Evolutionary conservation across 176 grass and related monocot genomes (phyloP).

Genomic region (Triticum timopheevii): DNA sequence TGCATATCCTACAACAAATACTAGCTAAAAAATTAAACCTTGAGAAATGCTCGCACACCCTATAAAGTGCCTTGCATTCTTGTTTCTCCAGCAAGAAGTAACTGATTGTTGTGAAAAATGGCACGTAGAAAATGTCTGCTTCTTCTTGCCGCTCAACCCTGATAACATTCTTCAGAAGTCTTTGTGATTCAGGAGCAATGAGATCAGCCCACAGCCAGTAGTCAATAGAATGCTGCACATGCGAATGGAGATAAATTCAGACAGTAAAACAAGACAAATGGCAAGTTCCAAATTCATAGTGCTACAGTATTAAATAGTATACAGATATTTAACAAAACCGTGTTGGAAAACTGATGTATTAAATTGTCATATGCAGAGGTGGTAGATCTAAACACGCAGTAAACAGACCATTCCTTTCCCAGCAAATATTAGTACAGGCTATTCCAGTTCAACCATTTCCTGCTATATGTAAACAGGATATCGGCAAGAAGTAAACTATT

Average conservation of each 20-base stretch:
- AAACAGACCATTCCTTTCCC: background rate
- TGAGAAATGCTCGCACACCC: slow-evolving; percentile 89
- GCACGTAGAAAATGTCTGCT: slow-evolving; percentile 90
- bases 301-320: background rate
- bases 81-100: slow-evolving; percentile 96
- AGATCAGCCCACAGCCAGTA: slow-evolving; percentile 99
- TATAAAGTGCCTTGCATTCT: slow-evolving; percentile 98
- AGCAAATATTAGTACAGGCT: background rate
- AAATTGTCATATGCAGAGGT: background rate
- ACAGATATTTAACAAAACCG: background rate
- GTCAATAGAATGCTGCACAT: slow-evolving; percentile 89
- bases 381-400: background rate
- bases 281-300: background rate
- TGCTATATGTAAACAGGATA: background rate
- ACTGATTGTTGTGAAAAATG: slow-evolving; percentile 97
- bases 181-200: slow-evolving; percentile 77
- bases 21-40: slow-evolving; percentile 83
- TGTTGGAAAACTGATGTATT: background rate
- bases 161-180: slow-evolving; percentile 74
- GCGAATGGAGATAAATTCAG: slow-evolving; percentile 9
- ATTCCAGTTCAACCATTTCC: background rate
- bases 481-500: background rate
- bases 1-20: slow-evolving; percentile 35
- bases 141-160: slow-evolving; percentile 78
- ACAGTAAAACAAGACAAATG: background rate